phyloP scores from a whole-genome alignment of 495 filamentous ascomycete species.

The Penicillium coffeae region DNA sequence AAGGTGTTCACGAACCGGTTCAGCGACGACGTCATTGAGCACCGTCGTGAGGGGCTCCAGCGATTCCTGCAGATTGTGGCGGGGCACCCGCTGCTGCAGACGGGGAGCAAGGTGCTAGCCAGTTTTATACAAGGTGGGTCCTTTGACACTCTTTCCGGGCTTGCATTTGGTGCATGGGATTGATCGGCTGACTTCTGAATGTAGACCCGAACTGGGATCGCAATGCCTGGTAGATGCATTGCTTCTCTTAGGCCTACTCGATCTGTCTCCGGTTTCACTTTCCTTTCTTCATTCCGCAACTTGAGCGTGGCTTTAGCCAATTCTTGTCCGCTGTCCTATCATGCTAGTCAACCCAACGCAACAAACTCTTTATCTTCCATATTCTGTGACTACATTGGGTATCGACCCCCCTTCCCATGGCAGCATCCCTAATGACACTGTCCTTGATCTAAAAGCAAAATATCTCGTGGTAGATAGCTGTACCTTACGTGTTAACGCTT shows the following conservation, averaged over 20 bases:
- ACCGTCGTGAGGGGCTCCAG: constrained; percentile 85
- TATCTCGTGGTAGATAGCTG: constrained; percentile 8
- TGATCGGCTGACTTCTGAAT: constrained; percentile 2
- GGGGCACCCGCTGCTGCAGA: constrained; percentile 93
- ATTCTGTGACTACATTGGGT: too few relatives aligned
- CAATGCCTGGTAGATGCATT: constrained; percentile 33
- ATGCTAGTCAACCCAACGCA: too few relatives aligned
- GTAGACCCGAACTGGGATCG: constrained; percentile 37
- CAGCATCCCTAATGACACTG: not conserved
- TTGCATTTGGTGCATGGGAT: too few relatives aligned
- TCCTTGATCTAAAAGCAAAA: constrained; percentile 8
- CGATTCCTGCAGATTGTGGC: constrained; percentile 97
- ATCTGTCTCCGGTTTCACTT: constrained; percentile 1
- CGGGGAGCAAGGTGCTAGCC: constrained; percentile 92
- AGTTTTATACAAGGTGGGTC: constrained; percentile 89
- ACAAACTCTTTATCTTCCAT: too few relatives aligned
- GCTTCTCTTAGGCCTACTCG: not conserved
- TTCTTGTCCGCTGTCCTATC: too few relatives aligned
- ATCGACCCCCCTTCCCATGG: constrained; percentile 1
- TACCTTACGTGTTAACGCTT: constrained; percentile 18
- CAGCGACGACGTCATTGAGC: constrained; percentile 97
- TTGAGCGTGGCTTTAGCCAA: constrained; percentile 16
- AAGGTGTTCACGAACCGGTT: constrained; percentile 99
- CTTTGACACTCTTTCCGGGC: constrained; percentile 5
- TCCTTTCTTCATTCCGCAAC: constrained; percentile 12